Percentiles rank a stretch among this genome's conserved stretches.
These are phyloP conservation scores for Heterotrichella gracilis DNA, from an alignment of 352 stramenopile genomes.

Conservation along the genomic window DNA sequence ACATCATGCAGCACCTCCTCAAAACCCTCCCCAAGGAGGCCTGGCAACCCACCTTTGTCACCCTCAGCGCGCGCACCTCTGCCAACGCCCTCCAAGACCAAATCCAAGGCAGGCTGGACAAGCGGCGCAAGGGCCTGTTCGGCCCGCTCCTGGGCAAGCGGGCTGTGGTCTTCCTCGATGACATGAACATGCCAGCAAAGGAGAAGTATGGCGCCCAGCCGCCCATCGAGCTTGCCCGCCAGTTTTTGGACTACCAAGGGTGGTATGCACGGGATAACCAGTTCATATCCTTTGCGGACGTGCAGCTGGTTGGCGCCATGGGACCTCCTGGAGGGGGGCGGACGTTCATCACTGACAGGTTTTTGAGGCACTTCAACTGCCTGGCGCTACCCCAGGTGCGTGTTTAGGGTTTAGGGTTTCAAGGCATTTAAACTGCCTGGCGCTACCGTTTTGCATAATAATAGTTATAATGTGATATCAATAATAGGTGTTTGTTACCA, in stretches of 20 bases:
- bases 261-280: conserved; percentile 60
- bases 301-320: conserved; percentile 56
- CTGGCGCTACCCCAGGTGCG: too few relatives aligned
- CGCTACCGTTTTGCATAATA: too few relatives aligned
- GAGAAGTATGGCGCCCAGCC: conserved; percentile 69
- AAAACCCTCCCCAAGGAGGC: conserved; percentile 39
- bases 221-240: conserved; percentile 60
- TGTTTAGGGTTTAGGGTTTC: too few relatives aligned
- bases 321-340: conserved; percentile 53
- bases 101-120: conserved; percentile 70
- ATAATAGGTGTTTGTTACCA: too few relatives aligned
- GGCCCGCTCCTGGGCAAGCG: conserved; percentile 53
- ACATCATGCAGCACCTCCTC: conserved; percentile 55
- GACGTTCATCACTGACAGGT: conserved; percentile 56
- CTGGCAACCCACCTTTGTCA: conserved; percentile 55
- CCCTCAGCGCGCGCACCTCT: conserved; percentile 59
- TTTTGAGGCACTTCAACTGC: conserved; percentile 67
- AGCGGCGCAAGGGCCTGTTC: conserved; percentile 59
- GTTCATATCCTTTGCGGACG: conserved; percentile 60
- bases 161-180: conserved; percentile 64
- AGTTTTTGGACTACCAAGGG: conserved; percentile 67
- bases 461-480: too few relatives aligned
- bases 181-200: conserved; percentile 73
- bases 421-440: too few relatives aligned
- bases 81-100: conserved; percentile 64